Percentiles rank a stretch among this genome's conserved stretches.
phyloP scores from a whole-genome alignment of 495 filamentous ascomycete genomes.

The Neurospora hispaniola region DNA sequence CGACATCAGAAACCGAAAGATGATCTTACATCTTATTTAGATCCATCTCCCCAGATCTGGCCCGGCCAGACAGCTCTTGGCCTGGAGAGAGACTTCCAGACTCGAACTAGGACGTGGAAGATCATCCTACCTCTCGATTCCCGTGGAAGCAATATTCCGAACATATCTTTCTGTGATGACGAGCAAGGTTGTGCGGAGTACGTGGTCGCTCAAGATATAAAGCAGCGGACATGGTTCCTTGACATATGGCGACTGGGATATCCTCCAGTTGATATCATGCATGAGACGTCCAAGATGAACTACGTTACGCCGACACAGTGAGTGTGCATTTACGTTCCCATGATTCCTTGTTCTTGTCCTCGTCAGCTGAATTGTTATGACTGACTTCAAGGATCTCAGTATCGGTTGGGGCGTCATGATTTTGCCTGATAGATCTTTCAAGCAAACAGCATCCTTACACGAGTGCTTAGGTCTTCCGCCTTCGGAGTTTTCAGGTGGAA shows the following conservation, averaged over 20 bases:
- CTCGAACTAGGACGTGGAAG: slow-evolving; percentile 31
- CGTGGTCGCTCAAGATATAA: slow-evolving; percentile 67
- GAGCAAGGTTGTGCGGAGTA: slow-evolving; percentile 49
- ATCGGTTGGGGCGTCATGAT: slow-evolving; percentile 39
- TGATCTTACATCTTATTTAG: not conserved
- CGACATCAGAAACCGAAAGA: slow-evolving; percentile 2
- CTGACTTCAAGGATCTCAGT: slow-evolving; percentile 6
- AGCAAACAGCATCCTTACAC: slow-evolving; percentile 16
- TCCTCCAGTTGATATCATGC: not conserved
- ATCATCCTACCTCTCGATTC: slow-evolving; percentile 25
- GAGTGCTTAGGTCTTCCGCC: slow-evolving; percentile 25
- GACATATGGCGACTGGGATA: slow-evolving; percentile 44
- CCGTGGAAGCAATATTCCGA: slow-evolving; percentile 58
- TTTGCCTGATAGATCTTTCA: slow-evolving; percentile 33
- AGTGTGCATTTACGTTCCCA: not conserved
- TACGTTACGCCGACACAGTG: not conserved
- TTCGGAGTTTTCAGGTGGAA: slow-evolving; percentile 8
- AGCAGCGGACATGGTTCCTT: slow-evolving; percentile 54
- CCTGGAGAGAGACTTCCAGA: slow-evolving; percentile 20
- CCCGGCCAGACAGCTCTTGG: slow-evolving; percentile 11
- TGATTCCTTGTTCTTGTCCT: not conserved
- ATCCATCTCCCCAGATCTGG: slow-evolving; percentile 8
- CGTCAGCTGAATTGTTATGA: not conserved
- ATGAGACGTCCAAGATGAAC: not conserved
- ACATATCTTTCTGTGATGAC: slow-evolving; percentile 61